phyloP scores from a whole-genome alignment of 371 early-diverging fungal species.

The Rhizopus microsporus region DNA sequence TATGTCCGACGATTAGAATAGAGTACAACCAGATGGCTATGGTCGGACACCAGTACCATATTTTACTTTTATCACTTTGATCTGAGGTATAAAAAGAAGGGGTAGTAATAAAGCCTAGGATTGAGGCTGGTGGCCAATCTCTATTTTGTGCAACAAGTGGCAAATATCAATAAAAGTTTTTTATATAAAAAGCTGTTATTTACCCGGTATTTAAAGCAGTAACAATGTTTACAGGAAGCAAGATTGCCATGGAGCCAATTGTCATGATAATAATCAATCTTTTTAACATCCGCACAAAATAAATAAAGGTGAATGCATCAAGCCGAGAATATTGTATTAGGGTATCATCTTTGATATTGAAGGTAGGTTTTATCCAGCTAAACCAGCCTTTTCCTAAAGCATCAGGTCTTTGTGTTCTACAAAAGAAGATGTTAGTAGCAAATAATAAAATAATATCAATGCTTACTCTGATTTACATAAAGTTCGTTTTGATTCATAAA shows the following conservation, averaged over 20 bases:
- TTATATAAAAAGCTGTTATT: not conserved
- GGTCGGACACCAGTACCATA: slow-evolving; percentile 63
- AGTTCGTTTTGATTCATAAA: slow-evolving; percentile 46
- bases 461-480: slow-evolving; percentile 42
- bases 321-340: slow-evolving; percentile 67
- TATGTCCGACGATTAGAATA: slow-evolving; percentile 41
- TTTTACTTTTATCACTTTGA: slow-evolving; percentile 10
- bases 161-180: slow-evolving; percentile 16
- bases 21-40: slow-evolving; percentile 59
- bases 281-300: slow-evolving; percentile 64
- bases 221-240: slow-evolving; percentile 65
- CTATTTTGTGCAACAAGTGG: slow-evolving; percentile 37
- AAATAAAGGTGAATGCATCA: slow-evolving; percentile 78
- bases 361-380: slow-evolving; percentile 67
- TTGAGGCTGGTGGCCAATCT: slow-evolving; percentile 44
- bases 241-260: slow-evolving; percentile 53
- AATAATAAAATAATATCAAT: not conserved
- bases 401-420: slow-evolving; percentile 7
- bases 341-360: slow-evolving; percentile 60
- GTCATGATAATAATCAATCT: slow-evolving; percentile 55
- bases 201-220: slow-evolving; percentile 49
- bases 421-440: not conserved
- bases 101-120: slow-evolving; percentile 37
- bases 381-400: slow-evolving; percentile 34
- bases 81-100: slow-evolving; percentile 32